Evolutionary conservation across 108 stramenopile genomes (phyloP), one percentile per base, ranked within the genome.

Genomic region (Nitzschia sp.): DNA sequence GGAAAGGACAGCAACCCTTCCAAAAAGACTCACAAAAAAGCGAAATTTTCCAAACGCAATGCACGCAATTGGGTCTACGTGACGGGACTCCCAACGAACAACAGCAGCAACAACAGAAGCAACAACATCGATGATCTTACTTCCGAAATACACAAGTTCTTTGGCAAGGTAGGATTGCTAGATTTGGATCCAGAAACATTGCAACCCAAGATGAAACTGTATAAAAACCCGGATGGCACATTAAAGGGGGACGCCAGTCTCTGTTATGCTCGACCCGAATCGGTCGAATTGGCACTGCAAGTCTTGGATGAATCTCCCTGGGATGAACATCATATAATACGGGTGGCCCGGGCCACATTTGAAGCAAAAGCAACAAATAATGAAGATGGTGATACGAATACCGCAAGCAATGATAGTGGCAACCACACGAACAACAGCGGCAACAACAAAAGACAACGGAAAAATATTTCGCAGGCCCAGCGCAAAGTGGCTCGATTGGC

Each of bases 171-270:
- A 16, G 97, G 97, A 0, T 75, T 98, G 44, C 53, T 98, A 27
- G 96, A 95, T 62, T 78, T 97, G 47, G 93, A 96, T 77, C 97
- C 97, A 13, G 80, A 91, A 60, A 92, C 87, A 27, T 84, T 93
- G 53, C 76, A 80, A 47, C 97, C 96, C 5, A 91, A 91, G 66
- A 90, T 98, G 38, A 98, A 98, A 71, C 45, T 98, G 8, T 98
- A 98, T 76, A 69, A 77, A 46, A 45, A 85, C 59, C 26, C 41
- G 19, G 50, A 63, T 52, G 91, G 90, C 8, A 44, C 66, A 19
- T 67, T 87, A 38, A 98, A 98, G 69, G 97, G 97, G 9, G 97
- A 98, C 73, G 96, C 90, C 26, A 87, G 88, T 11, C 78, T 98
- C n/a, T 96, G 96, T 53, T 98, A 93, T 71, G 96, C 90, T 22